Evolutionary conservation across 2,329 filamentous ascomycete species (phyloP), one percentile per base, ranked within the genome.

Genomic region (Xylariaceae sp.): DNA sequence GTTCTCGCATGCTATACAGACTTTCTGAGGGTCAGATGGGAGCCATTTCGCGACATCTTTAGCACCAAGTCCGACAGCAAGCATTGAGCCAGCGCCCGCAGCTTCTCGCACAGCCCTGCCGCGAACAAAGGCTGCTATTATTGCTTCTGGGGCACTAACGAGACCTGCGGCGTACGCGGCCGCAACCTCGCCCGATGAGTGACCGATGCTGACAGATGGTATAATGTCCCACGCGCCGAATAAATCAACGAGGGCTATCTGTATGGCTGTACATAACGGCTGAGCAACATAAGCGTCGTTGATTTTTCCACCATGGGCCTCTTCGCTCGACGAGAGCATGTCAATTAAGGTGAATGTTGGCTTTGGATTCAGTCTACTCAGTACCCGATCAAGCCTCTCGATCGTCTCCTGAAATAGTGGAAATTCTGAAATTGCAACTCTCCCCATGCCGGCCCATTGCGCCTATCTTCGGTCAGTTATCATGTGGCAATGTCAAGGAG

Each of bases 251-350:
- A 76, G 74, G 33, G 69, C 68, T 29, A 78, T 67, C 59, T 82
- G 76, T 53, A 79, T 63, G 16, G 75, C 78, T 61, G 80, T 81
- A 69, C 78, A 78, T 46, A 78, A 74, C 4, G 71, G 67, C 50
- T 71, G 69, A 14, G 66, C 58, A 29, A 65, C 26, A n/a, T 68
- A 64, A 3, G 66, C 61, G 31, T 68, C 61, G 6, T 58, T 53
- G 9, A 67, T 55, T 7, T 44, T 54, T n/a, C 23, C 33, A 8
- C 11, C 58, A 11, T 28, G 48, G 34, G 9, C 48, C 34, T 40
- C 62, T 4, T 43, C 24, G 16, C 44, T 16, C 4, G 24, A 19
- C 16, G 53, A 16, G 21, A 59, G 55, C 8, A 61, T 31, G 12
- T 56, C 49, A 1, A 29, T 12, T 21, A 65, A 44, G 5, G 44